Conservation (phyloP, 2,329 filamentous ascomycete genomes). For the Monosporascus sp. region DNA sequence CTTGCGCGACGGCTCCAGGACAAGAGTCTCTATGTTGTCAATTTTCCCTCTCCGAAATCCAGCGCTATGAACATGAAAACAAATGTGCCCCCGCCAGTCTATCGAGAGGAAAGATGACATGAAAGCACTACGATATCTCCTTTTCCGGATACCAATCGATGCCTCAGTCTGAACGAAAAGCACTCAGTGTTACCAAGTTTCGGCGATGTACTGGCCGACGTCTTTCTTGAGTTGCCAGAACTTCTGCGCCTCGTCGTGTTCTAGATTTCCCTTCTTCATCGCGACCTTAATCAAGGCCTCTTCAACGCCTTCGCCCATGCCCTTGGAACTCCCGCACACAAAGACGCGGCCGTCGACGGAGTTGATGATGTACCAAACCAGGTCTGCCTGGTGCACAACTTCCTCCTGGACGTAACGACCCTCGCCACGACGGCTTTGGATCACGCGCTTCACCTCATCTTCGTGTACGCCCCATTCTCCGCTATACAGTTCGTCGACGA, state of each 20-base stretch:
- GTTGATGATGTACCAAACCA: constrained; percentile 99
- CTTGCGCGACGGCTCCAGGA: neutral
- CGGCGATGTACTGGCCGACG: constrained; percentile 91
- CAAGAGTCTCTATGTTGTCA: neutral
- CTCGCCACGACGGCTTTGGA: constrained; percentile 69
- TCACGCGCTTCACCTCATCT: constrained; percentile 75
- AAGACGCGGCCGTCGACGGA: constrained; percentile 93
- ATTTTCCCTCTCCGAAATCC: neutral
- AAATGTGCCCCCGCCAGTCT: neutral
- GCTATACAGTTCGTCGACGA: constrained; percentile 92
- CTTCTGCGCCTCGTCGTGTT: constrained; percentile 70
- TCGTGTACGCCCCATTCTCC: constrained; percentile 96
- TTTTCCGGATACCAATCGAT: neutral
- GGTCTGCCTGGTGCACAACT: constrained; percentile 80
- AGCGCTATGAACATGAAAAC: neutral
- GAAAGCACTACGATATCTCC: neutral
- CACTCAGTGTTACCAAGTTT: constrained; percentile 50
- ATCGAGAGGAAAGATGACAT: neutral
- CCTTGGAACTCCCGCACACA: constrained; percentile 90
- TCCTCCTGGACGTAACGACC: constrained; percentile 96
- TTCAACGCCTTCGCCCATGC: constrained; percentile 97
- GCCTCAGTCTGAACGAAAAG: too few species aligned
- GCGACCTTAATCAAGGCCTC: constrained; percentile 81
- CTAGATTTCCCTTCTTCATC: constrained; percentile 86
- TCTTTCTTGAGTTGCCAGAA: constrained; percentile 94